Conservation (phyloP, 495 filamentous ascomycete genomes). For the Penicillium soppii region DNA sequence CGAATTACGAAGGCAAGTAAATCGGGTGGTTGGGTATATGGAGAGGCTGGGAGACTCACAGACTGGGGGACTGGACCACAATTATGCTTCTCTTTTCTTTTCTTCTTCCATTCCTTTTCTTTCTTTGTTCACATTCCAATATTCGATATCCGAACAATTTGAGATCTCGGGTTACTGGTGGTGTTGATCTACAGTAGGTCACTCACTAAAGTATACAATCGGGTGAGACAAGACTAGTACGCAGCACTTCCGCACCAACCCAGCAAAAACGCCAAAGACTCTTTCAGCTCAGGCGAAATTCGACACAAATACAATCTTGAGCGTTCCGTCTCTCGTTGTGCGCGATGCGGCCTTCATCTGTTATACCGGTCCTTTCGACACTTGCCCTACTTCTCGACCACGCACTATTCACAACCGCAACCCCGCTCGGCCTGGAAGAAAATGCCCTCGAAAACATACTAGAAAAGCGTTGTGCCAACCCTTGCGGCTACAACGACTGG, state of each 20-base stretch:
- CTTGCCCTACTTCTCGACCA: constrained; percentile 26
- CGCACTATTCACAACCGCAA: constrained; percentile 33
- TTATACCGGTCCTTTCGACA: constrained; percentile 28
- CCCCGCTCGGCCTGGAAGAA: constrained; percentile 30
- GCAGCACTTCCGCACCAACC: neutral
- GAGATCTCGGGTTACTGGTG: neutral
- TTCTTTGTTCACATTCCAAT: constrained; percentile 11
- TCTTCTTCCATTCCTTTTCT: constrained; percentile 15
- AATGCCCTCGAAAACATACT: constrained; percentile 25
- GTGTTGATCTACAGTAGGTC: constrained; percentile 1
- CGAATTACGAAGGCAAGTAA: constrained; percentile 30
- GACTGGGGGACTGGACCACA: constrained; percentile 7
- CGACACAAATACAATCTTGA: no score
- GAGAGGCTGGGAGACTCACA: constrained; percentile 38
- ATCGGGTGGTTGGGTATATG: constrained; percentile 47
- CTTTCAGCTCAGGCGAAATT: no score
- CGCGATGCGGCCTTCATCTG: constrained; percentile 31
- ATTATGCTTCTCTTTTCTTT: constrained; percentile 8
- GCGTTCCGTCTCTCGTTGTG: constrained; percentile 7
- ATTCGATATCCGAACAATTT: constrained; percentile 5
- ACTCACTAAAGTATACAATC: neutral
- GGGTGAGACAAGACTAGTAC: constrained; percentile 3
- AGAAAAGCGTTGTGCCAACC: constrained; percentile 57
- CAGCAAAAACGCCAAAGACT: neutral
- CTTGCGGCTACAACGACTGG: constrained; percentile 66